Evolutionary conservation across 306 rosid species (phyloP).

Genomic region (Casuarina glauca): DNA sequence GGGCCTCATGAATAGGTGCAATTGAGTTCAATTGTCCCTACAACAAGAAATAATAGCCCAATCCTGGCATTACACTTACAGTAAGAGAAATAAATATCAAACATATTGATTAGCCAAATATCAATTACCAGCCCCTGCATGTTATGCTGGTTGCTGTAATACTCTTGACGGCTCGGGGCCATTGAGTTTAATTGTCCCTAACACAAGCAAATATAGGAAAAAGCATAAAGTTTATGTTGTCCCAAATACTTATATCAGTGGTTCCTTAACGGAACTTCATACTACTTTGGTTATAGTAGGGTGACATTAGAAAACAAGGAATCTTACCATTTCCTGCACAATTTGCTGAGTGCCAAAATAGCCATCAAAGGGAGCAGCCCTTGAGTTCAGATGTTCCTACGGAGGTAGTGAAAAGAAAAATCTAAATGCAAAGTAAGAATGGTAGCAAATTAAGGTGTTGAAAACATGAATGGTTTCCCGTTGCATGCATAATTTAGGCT

Average conservation of each 20-base stretch:
- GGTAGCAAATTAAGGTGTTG: neutral
- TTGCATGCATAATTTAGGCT: neutral
- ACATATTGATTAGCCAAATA: neutral
- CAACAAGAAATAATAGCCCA: slow-evolving; percentile 10
- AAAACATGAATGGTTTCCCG: neutral
- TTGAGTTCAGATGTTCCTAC: slow-evolving; percentile 39
- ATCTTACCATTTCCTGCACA: slow-evolving; percentile 38
- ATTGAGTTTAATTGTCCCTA: slow-evolving; percentile 33
- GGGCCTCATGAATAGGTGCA: slow-evolving; percentile 39
- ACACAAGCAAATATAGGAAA: neutral
- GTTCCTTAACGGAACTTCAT: neutral
- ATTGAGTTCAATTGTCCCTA: slow-evolving; percentile 47
- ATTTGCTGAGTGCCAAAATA: slow-evolving; percentile 34
- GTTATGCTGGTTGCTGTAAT: slow-evolving; percentile 25
- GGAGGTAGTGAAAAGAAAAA: neutral
- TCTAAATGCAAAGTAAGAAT: slow-evolving; percentile 17
- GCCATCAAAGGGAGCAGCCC: slow-evolving; percentile 40
- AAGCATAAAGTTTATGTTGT: slow-evolving; percentile 4
- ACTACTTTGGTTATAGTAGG: neutral
- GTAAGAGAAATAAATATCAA: neutral
- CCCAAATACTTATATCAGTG: neutral
- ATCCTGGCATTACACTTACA: slow-evolving; percentile 11
- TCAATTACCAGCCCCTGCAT: slow-evolving; percentile 35
- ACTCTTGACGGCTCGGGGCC: slow-evolving; percentile 21
- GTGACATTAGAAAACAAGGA: neutral